Conservation (phyloP, 2,329 filamentous ascomycete species). For the Saccharata proteae region DNA sequence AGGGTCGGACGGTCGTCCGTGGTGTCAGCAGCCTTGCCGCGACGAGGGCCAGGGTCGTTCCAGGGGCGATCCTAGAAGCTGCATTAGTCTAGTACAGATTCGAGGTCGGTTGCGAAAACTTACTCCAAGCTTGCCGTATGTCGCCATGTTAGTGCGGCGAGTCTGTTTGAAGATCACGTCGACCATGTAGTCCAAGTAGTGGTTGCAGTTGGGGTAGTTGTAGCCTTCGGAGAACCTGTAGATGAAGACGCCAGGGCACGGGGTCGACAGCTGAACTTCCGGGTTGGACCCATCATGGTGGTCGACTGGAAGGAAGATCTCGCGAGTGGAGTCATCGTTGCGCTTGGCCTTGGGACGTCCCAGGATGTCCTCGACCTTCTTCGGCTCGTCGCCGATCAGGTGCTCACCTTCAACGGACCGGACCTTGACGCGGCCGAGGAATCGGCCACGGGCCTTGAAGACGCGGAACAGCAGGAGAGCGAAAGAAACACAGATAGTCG, state of each 20-base stretch:
- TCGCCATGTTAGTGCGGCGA: slow-evolving; percentile 59
- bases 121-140: slow-evolving; percentile 41
- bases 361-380: slow-evolving; percentile 23
- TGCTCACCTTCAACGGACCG: slow-evolving; percentile 75
- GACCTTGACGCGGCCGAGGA: slow-evolving; percentile 72
- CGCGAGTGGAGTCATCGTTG: slow-evolving; percentile 46
- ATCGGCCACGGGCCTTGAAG: slow-evolving; percentile 68
- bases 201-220: slow-evolving; percentile 89
- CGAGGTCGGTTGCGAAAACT: slow-evolving; percentile 11
- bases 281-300: slow-evolving; percentile 90
- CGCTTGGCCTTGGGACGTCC: background rate
- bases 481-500: slow-evolving; percentile 64
- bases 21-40: slow-evolving; percentile 34
- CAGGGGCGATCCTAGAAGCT: no score
- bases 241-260: slow-evolving; percentile 88
- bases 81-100: slow-evolving; percentile 40
- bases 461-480: slow-evolving; percentile 73
- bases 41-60: slow-evolving; percentile 78
- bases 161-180: slow-evolving; percentile 45
- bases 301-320: slow-evolving; percentile 76
- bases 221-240: slow-evolving; percentile 93
- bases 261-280: slow-evolving; percentile 61
- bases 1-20: slow-evolving; percentile 52
- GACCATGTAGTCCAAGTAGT: slow-evolving; percentile 62
- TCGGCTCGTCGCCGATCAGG: slow-evolving; percentile 50